Evolutionary conservation across 176 grass and related monocot species (phyloP), one percentile per base, ranked within the genome.

Genomic region (Saccharum spontaneum): DNA sequence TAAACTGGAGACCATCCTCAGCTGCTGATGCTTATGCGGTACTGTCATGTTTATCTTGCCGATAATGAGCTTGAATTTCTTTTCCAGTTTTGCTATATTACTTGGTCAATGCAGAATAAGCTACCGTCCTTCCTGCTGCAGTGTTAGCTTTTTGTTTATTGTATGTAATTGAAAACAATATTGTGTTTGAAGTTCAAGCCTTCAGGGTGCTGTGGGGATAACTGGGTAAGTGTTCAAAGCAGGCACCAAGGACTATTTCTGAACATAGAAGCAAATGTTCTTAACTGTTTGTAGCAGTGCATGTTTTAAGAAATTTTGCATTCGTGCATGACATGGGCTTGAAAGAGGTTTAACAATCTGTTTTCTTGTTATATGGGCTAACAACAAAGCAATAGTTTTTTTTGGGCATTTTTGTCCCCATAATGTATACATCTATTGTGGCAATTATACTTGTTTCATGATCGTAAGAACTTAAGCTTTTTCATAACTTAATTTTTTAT

Each of bases 1-100:
- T 98, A 46, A 98, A 98, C 20, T 82, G 92, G 57, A 60, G 57
- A 60, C 57, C 22, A 11, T 60, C 57, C 57, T 60, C 57, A 60
- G 57, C 57, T 60, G 57, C 57, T 8, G 57, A 60, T 60, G 57
- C 57, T 61, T 61, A 61, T 61, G 59, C 59, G n/a, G 59, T 61
- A 61, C n/a, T 61, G n/a, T 24, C 24, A 24, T 61, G 3, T 10
- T 61, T n/a, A 61, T 24, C 59, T 24, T 26, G n/a, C 59, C 12
- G 59, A 61, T 61, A 61, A 61, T 61, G 8, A 61, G 1, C 59
- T 39, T 43, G 49, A 52, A 52, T 52, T 52, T 52, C 4, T 52
- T 52, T 52, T 52, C 39, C 26, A 8, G 24, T 38, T 74, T 38
- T 85, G 22, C 33, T 49, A 59, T 79, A 40, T 81, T 46, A 16